Evolutionary conservation across 768 basidiomycete genomes (phyloP), one percentile per base, ranked within the genome.

Genomic region (Terana coerulea): DNA sequence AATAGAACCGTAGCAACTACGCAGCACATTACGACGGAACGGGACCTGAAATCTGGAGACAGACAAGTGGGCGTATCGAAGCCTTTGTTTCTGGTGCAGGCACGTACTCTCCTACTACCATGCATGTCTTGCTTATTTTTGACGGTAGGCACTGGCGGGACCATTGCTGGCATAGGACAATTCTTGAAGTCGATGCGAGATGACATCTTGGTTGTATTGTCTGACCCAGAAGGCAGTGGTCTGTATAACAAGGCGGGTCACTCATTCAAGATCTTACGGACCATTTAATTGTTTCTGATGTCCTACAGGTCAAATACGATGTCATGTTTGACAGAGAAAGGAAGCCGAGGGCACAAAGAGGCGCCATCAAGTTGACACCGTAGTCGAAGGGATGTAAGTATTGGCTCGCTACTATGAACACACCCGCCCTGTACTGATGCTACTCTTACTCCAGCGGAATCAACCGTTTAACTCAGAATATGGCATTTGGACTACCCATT

Each of bases 181-280:
- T 95, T 77, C 62, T 71, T 99, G 47, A 95, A 94, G 69, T 79
- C 79, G 10, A 80, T 82, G 74, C 75, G 88, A 41, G 74, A 81
- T 21, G 72, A 78, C 51, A 59, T 95, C 39, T 61, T 79, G 11
- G 77, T 98, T 10, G 84, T 84, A 5, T 75, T 99, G 44, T 78
- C 90, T 10, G 97, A 99, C 68, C 94, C 95, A 0, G 87, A 95
- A 61, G 95, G 95, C 8, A 94, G 91, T 60, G 97, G 97, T 1
- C 70, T 99, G 45, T 97, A 86, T 69, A 98, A 98, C 69, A 97
- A 95, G 77, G 91, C 87, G 39, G 45, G 3, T 12, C 39, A 25
- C 10, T 14, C 37, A 30, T 3, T 9, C 33, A 11, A n/a, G 19
- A 25, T 34, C n/a, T 52, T 17, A 25, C 50, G 10, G 11, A 12